A percentile compares a stretch with the other conserved stretches of the same genome.
Conservation (phyloP, 1,284 basidiomycete genomes). For the Ceratorhiza oryzae-sativae region DNA sequence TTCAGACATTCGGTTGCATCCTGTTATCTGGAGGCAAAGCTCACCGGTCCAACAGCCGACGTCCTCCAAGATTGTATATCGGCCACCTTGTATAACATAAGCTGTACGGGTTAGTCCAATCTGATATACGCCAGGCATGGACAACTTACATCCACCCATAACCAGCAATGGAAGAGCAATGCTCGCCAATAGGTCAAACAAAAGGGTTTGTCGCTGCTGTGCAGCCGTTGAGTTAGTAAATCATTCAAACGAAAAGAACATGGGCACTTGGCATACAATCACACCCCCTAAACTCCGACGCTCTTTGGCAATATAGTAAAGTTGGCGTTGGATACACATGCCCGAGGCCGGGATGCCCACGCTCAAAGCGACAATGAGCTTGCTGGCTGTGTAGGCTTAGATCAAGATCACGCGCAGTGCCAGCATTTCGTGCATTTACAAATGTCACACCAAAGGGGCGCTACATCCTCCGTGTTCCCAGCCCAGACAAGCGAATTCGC, state of each 20-base stretch:
- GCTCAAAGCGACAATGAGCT: slow-evolving; percentile 50
- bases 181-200: slow-evolving; percentile 57
- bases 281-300: slow-evolving; percentile 44
- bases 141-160: slow-evolving; percentile 62
- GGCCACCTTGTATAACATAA: slow-evolving; percentile 38
- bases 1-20: too few relatives aligned
- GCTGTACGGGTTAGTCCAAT: slow-evolving; percentile 22
- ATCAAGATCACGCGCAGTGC: neutral
- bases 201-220: too few relatives aligned
- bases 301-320: slow-evolving; percentile 57
- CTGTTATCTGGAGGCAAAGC: too few relatives aligned
- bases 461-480: slow-evolving; percentile 61
- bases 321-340: slow-evolving; percentile 59
- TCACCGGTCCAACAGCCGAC: slow-evolving; percentile 40
- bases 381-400: slow-evolving; percentile 49
- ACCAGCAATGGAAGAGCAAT: slow-evolving; percentile 56
- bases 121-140: neutral
- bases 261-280: slow-evolving; percentile 39
- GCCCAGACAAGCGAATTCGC: slow-evolving; percentile 74
- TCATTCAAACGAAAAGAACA: slow-evolving; percentile 2
- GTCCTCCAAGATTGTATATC: slow-evolving; percentile 41
- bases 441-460: slow-evolving; percentile 79
- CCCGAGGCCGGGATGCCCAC: slow-evolving; percentile 56
- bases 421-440: slow-evolving; percentile 53
- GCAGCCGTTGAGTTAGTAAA: too few relatives aligned